phyloP scores from a whole-genome alignment of 2,329 filamentous ascomycete genomes.

The Polytolypa hystricis region DNA sequence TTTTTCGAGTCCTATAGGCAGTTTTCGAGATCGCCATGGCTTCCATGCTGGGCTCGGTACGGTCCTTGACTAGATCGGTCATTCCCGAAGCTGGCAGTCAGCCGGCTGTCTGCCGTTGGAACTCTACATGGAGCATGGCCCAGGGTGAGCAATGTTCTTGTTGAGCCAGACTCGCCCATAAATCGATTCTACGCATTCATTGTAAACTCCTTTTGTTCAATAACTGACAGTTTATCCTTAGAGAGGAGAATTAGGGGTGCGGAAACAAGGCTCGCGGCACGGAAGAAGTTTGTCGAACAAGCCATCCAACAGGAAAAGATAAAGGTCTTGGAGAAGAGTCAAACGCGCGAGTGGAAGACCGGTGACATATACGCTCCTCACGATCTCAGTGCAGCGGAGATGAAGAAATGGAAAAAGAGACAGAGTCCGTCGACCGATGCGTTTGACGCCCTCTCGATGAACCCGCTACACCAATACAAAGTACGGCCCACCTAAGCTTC shows the following conservation, averaged over 20 bases:
- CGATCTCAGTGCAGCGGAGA: slow-evolving; percentile 68
- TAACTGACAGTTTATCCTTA: not conserved
- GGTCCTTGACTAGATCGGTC: not conserved
- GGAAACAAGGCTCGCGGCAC: not conserved
- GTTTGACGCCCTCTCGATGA: slow-evolving; percentile 67
- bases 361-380: slow-evolving; percentile 89
- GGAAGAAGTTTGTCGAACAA: slow-evolving; percentile 22
- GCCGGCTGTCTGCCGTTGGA: slow-evolving; percentile 1
- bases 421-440: slow-evolving; percentile 52
- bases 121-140: not conserved
- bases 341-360: slow-evolving; percentile 55
- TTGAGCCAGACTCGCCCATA: too few relatives aligned
- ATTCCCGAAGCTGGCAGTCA: not conserved
- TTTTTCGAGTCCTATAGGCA: too few relatives aligned
- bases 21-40: too few relatives aligned
- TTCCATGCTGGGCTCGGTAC: slow-evolving; percentile 2
- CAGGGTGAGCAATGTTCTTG: slow-evolving; percentile 1
- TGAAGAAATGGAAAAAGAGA: slow-evolving; percentile 63
- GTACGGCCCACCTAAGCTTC: slow-evolving; percentile 38
- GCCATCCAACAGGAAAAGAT: slow-evolving; percentile 25
- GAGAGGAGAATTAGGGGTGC: not conserved
- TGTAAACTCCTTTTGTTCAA: slow-evolving; percentile 3
- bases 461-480: slow-evolving; percentile 78
- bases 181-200: slow-evolving; percentile 1
- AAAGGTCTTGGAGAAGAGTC: slow-evolving; percentile 27